These are phyloP conservation scores for Themeda triandra DNA, from an alignment of 176 grass and related monocot genomes.

Conservation along the genomic window DNA sequence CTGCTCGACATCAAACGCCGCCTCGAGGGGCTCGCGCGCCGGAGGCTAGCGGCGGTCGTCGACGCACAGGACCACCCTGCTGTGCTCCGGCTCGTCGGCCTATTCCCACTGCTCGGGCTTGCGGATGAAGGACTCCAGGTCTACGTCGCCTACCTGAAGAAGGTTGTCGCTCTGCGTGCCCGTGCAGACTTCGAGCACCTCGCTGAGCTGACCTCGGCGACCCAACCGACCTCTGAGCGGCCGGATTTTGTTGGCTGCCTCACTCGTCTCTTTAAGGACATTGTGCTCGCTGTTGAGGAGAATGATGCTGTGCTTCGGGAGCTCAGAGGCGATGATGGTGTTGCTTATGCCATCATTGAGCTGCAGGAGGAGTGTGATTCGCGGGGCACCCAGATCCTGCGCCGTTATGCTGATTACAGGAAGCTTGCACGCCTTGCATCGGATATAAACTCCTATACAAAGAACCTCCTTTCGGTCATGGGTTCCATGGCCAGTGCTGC, in stretches of 20 bases:
- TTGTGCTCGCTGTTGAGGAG: slow-evolving; percentile 82
- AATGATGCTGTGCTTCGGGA: slow-evolving; percentile 78
- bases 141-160: slow-evolving; percentile 85
- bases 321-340: slow-evolving; percentile 74
- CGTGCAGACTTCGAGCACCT: slow-evolving; percentile 84
- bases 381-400: slow-evolving; percentile 80
- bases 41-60: slow-evolving; percentile 60
- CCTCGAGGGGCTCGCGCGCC: slow-evolving; percentile 62
- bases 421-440: slow-evolving; percentile 57
- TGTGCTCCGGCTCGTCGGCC: slow-evolving; percentile 68
- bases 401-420: slow-evolving; percentile 67
- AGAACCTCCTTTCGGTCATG: slow-evolving; percentile 70
- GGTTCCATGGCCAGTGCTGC: slow-evolving; percentile 45
- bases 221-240: slow-evolving; percentile 27
- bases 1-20: slow-evolving; percentile 72
- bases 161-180: slow-evolving; percentile 69
- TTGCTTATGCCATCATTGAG: slow-evolving; percentile 80
- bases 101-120: slow-evolving; percentile 71
- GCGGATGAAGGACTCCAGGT: slow-evolving; percentile 78
- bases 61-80: slow-evolving; percentile 73
- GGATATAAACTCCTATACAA: slow-evolving; percentile 90
- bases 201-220: slow-evolving; percentile 36
- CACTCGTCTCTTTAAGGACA: slow-evolving; percentile 85
- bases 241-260: slow-evolving; percentile 83
- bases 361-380: slow-evolving; percentile 96